phyloP scores from a whole-genome alignment of 805 yeast species.

The Suhomyces canberraensis region DNA sequence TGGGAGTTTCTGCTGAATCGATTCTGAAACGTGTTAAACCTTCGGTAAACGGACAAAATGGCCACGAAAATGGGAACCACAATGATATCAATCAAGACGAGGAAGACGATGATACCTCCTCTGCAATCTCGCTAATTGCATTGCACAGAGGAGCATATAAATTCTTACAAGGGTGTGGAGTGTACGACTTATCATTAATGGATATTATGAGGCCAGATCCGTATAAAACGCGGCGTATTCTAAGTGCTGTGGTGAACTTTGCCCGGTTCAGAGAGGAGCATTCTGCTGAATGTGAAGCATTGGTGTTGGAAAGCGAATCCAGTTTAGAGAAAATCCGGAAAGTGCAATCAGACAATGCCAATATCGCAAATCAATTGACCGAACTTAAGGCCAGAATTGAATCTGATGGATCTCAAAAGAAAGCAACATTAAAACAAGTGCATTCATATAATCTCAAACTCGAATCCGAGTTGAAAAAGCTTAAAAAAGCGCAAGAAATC shows the following conservation, averaged over 20 bases:
- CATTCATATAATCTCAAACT: slow-evolving; percentile 49
- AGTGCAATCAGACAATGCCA: slow-evolving; percentile 16
- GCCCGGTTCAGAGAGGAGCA: slow-evolving; percentile 82
- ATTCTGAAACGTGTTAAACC: slow-evolving; percentile 19
- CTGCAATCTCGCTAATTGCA: slow-evolving; percentile 49
- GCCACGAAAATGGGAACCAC: slow-evolving; percentile 1
- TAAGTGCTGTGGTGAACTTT: slow-evolving; percentile 83
- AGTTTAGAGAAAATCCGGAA: slow-evolving; percentile 41
- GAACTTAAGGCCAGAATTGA: slow-evolving; percentile 10
- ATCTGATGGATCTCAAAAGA: slow-evolving; percentile 22
- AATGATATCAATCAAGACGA: slow-evolving; percentile 8
- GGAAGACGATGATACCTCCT: slow-evolving; percentile 23
- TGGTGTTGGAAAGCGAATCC: slow-evolving; percentile 53
- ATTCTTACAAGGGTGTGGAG: slow-evolving; percentile 70
- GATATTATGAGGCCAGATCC: slow-evolving; percentile 82
- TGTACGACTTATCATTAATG: slow-evolving; percentile 68
- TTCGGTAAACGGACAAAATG: slow-evolving; percentile 8
- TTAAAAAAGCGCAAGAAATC: slow-evolving; percentile 61
- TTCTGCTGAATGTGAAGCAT: slow-evolving; percentile 62
- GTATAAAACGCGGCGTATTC: slow-evolving; percentile 54
- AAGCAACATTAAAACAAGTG: slow-evolving; percentile 37
- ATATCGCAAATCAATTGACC: slow-evolving; percentile 6
- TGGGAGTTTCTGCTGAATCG: slow-evolving; percentile 44
- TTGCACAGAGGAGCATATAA: slow-evolving; percentile 57
- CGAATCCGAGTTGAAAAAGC: slow-evolving; percentile 58